Percentiles rank a stretch among this genome's conserved stretches.
Evolutionary conservation across 257 asterid species (phyloP).

Genomic region (Primulina huaijiensis): DNA sequence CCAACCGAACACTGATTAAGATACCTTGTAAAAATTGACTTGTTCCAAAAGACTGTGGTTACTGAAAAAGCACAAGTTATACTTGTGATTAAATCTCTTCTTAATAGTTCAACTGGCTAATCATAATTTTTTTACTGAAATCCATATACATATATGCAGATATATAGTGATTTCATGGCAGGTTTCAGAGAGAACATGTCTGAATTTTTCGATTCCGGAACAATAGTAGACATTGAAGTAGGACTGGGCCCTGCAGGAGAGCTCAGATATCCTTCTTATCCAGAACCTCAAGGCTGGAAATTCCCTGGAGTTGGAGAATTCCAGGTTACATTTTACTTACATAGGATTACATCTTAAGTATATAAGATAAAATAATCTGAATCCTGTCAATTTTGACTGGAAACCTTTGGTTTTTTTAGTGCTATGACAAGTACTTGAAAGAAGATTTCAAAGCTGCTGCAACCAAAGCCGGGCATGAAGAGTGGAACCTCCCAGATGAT

Average conservation of each 20-base stretch:
- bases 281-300: conserved; percentile 68
- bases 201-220: conserved; percentile 48
- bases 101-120: not conserved
- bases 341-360: not conserved
- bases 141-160: conserved; percentile 30
- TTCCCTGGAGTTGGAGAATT: conserved; percentile 87
- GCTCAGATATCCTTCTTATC: conserved; percentile 78
- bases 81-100: no score
- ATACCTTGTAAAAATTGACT: not conserved
- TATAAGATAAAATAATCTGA: not conserved
- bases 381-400: not conserved
- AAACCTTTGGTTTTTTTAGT: conserved; percentile 35
- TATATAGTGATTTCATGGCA: conserved; percentile 73
- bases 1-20: no score
- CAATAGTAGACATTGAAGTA: conserved; percentile 70
- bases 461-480: conserved; percentile 52
- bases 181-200: conserved; percentile 68
- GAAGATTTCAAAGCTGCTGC: conserved; percentile 55
- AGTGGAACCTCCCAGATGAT: conserved; percentile 59
- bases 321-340: conserved; percentile 37
- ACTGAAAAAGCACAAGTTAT: not conserved
- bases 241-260: conserved; percentile 94
- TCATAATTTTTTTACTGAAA: not conserved
- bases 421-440: conserved; percentile 66
- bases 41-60: not conserved